phyloP scores from a whole-genome alignment of 2,329 filamentous ascomycete species.

The Ophiostoma piceae region DNA sequence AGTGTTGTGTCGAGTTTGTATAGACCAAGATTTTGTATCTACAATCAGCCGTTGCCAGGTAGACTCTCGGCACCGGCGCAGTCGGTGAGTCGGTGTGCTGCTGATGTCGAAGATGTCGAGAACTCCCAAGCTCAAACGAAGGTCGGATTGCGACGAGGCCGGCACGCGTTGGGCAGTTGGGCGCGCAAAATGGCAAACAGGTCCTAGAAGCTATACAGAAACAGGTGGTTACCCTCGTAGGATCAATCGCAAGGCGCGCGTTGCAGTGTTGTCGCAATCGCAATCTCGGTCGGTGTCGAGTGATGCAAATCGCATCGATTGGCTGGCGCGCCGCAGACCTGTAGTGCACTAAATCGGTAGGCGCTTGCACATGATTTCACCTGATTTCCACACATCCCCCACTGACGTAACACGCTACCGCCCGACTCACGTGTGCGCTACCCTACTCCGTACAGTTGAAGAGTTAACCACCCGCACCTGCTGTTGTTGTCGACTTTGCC shows the following conservation, averaged over 20 bases:
- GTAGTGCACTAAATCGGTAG: background rate
- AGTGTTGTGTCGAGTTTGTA: background rate
- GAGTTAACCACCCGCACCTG: background rate
- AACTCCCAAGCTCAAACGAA: background rate
- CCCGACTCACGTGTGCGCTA: background rate
- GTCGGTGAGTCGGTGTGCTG: background rate
- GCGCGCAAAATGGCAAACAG: too few species aligned
- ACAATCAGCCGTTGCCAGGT: background rate
- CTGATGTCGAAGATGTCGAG: background rate
- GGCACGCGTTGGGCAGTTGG: too few species aligned
- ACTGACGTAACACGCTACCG: slow-evolving; percentile 3
- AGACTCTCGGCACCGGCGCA: too few species aligned
- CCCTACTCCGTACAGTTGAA: background rate
- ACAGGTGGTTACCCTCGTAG: too few species aligned
- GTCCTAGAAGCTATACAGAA: too few species aligned
- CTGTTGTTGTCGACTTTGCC: background rate
- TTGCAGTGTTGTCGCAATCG: background rate
- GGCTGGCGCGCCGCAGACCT: background rate
- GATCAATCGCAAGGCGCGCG: background rate
- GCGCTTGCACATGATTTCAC: slow-evolving; percentile 10
- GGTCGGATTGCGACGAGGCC: background rate
- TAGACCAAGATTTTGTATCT: background rate
- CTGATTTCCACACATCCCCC: background rate
- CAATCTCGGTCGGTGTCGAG: background rate
- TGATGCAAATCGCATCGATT: background rate